Percentiles rank a stretch among this genome's conserved stretches.
phyloP scores from a whole-genome alignment of 768 basidiomycete genomes.

The Mycena galopus region DNA sequence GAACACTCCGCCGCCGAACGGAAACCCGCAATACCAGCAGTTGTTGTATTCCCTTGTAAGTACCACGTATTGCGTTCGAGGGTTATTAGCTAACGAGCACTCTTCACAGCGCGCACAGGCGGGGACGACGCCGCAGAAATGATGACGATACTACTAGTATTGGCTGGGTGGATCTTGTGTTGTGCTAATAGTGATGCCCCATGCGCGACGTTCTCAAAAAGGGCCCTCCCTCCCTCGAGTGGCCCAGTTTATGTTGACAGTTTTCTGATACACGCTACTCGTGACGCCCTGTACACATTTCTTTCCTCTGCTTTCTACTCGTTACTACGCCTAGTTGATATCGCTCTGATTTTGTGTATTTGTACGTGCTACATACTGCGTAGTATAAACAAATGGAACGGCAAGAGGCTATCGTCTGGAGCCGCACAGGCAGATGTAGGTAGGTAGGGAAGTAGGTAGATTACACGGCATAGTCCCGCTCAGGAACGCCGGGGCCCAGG shows the following conservation, averaged over 20 bases:
- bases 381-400: conserved; percentile 1
- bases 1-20: conserved; percentile 23
- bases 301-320: not conserved
- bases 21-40: conserved; percentile 33
- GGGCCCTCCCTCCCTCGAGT: not conserved
- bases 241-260: not conserved
- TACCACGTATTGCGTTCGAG: not conserved
- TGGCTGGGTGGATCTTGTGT: not conserved
- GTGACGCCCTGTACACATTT: not conserved
- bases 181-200: too few relatives aligned
- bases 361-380: conserved; percentile 22
- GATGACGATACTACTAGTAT: not conserved
- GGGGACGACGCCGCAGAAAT: conserved; percentile 5
- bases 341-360: conserved; percentile 28
- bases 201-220: conserved; percentile 19
- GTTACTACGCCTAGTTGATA: not conserved
- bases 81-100: not conserved
- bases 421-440: not conserved
- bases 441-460: too few relatives aligned
- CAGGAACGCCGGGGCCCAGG: too few relatives aligned
- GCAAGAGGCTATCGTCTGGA: not conserved
- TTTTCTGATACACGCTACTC: conserved; percentile 7
- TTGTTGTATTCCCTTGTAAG: conserved; percentile 31
- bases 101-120: conserved; percentile 2
- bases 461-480: too few relatives aligned